Evolutionary conservation across 352 stramenopile genomes (phyloP).

Genomic region (Globisporangium spinosum): DNA sequence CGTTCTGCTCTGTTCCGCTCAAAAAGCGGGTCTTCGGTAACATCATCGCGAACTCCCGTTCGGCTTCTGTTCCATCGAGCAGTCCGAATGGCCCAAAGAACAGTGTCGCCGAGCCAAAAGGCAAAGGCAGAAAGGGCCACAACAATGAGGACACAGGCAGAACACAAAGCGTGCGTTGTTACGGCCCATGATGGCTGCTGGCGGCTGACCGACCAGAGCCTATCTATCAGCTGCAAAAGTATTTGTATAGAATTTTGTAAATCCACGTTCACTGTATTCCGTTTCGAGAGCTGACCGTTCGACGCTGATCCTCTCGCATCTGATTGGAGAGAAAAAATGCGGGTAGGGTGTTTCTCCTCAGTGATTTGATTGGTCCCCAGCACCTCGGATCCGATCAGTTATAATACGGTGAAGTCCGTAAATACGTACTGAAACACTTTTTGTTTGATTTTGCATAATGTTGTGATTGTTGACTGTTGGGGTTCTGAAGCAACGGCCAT

Average conservation of each 20-base stretch:
- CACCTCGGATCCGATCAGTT: neutral
- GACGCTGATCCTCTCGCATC: neutral
- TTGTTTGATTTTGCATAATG: neutral
- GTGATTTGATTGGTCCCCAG: neutral
- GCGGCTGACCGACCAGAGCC: constrained; percentile 1
- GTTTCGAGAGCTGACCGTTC: constrained; percentile 4
- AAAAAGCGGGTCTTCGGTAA: neutral
- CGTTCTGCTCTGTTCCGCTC: neutral
- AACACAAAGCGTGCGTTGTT: neutral
- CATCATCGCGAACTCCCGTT: neutral
- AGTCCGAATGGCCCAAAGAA: neutral
- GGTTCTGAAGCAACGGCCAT: too few species aligned
- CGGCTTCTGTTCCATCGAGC: constrained; percentile 2
- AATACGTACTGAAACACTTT: neutral
- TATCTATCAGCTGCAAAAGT: neutral
- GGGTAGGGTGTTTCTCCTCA: neutral
- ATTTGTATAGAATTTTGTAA: neutral
- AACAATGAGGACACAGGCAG: too few species aligned
- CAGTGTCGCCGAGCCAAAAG: neutral
- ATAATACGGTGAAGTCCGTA: neutral
- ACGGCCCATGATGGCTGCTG: neutral
- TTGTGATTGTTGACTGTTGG: neutral
- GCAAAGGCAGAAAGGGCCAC: neutral
- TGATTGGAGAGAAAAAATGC: neutral
- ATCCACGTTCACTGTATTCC: neutral